These are phyloP conservation scores for Colletotrichum phormii DNA, from an alignment of 2,329 filamentous ascomycete genomes.

Conservation along the genomic window DNA sequence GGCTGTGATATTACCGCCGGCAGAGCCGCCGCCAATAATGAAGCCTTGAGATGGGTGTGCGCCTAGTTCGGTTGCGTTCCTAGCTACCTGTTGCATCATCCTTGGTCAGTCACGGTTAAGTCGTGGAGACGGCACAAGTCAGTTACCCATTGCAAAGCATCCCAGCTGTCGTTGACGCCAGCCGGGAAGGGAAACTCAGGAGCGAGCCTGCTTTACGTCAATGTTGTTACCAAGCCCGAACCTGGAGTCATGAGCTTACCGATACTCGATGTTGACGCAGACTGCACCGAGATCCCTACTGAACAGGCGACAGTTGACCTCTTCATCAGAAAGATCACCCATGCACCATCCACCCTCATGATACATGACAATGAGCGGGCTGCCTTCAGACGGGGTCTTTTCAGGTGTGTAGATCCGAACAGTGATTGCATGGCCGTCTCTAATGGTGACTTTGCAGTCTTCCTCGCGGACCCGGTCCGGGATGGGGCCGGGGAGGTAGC, in stretches of 20 bases:
- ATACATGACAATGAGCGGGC: constrained; percentile 31
- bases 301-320: constrained; percentile 28
- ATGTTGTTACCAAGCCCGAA: neutral
- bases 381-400: neutral
- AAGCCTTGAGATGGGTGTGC: constrained; percentile 57
- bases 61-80: constrained; percentile 43
- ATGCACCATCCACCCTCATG: constrained; percentile 28
- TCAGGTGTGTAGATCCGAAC: constrained; percentile 19
- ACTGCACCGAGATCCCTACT: constrained; percentile 17
- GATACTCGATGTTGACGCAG: constrained; percentile 59
- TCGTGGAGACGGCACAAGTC: neutral
- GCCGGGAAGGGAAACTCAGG: constrained; percentile 61
- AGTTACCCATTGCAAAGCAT: constrained; percentile 46
- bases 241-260: constrained; percentile 35
- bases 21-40: constrained; percentile 62
- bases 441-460: constrained; percentile 13
- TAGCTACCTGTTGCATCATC: neutral
- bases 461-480: constrained; percentile 26
- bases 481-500: constrained; percentile 22
- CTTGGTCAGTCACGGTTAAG: neutral
- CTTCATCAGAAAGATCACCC: constrained; percentile 28
- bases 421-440: constrained; percentile 13
- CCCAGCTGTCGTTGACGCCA: constrained; percentile 58
- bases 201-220: constrained; percentile 46
- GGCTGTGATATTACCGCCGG: constrained; percentile 62